A percentile compares a stretch with the other conserved stretches of the same genome.
Conservation (phyloP, 305 asterid species). For the Coffea humblotiana region DNA sequence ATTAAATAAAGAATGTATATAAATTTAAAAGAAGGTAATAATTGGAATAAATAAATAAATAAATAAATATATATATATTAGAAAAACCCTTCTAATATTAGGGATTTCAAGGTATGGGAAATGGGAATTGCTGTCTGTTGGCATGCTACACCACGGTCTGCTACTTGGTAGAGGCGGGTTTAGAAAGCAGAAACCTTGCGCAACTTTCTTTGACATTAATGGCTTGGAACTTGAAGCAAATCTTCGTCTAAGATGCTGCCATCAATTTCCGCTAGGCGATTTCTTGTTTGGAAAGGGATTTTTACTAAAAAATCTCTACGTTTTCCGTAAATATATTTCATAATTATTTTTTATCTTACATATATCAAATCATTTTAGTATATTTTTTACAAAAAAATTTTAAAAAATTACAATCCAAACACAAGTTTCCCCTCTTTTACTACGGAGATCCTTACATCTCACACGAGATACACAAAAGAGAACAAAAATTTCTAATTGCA, state of each 20-base stretch:
- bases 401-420: too few species aligned
- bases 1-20: too few species aligned
- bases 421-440: background rate
- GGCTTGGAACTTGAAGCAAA: background rate
- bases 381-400: too few species aligned
- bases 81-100: too few species aligned
- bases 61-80: too few species aligned
- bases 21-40: too few species aligned
- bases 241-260: background rate
- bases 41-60: too few species aligned
- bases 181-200: background rate
- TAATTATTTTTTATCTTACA: too few species aligned
- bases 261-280: background rate
- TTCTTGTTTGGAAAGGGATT: background rate
- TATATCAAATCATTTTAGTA: too few species aligned
- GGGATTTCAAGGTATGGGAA: too few species aligned
- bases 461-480: background rate
- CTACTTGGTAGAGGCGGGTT: background rate
- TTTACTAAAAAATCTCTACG: too few species aligned
- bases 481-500: background rate
- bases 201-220: background rate
- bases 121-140: background rate
- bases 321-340: too few species aligned
- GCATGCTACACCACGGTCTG: slow-evolving; percentile 6
- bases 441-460: background rate